Evolutionary conservation across 2,329 filamentous ascomycete genomes (phyloP).

Genomic region (Neonectria neomacrospora): DNA sequence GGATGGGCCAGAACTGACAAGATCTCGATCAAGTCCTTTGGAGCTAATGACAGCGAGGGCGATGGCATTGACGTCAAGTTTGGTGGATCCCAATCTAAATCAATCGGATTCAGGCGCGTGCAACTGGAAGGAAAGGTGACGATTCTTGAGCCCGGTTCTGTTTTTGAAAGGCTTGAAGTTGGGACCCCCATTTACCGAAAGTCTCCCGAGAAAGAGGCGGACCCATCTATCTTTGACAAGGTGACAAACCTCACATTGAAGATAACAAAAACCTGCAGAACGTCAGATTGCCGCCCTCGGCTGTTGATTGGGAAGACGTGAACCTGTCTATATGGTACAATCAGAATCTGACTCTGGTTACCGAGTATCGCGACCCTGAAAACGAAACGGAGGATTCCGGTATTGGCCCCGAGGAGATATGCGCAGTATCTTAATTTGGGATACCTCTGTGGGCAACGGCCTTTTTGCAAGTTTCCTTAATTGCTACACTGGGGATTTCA

Average conservation of each 20-base stretch:
- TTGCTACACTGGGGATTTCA: neutral
- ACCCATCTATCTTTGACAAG: neutral
- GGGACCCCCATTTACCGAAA: neutral
- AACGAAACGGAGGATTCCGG: neutral
- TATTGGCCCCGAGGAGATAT: neutral
- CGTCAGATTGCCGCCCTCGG: neutral
- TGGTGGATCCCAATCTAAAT: neutral
- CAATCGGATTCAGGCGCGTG: neutral
- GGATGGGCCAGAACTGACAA: neutral
- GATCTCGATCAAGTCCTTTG: neutral
- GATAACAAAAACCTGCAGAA: neutral
- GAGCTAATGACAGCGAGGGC: neutral
- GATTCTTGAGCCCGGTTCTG: neutral
- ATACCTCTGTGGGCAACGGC: neutral
- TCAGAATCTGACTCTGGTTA: neutral
- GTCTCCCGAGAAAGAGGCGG: neutral
- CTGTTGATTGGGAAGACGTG: neutral
- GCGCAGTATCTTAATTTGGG: neutral
- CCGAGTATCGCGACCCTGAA: neutral
- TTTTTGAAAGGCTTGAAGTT: neutral
- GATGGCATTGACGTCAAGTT: neutral
- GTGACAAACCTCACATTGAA: neutral
- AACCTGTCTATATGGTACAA: neutral
- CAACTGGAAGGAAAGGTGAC: neutral
- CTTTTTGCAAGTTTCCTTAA: neutral